These are phyloP conservation scores for Babesia divergens DNA, from an alignment of 169 alveolate genomes.

Conservation along the genomic window DNA sequence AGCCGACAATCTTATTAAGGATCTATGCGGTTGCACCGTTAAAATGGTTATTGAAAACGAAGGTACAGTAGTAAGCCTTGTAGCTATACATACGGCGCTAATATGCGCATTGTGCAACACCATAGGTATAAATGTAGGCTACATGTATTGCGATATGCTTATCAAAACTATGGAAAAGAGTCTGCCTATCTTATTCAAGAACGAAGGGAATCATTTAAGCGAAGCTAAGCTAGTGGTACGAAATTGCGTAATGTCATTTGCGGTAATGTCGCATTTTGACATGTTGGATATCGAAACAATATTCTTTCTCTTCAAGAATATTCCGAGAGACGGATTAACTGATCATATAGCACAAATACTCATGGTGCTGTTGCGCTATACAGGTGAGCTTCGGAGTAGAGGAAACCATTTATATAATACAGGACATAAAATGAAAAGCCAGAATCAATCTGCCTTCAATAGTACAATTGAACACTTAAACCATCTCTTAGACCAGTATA, in stretches of 20 bases:
- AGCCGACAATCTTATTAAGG: slow-evolving; percentile 4
- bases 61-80: slow-evolving; percentile 41
- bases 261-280: slow-evolving; percentile 42
- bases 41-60: slow-evolving; percentile 46
- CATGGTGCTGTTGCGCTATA: slow-evolving; percentile 27
- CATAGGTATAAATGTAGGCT: slow-evolving; percentile 43
- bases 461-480: slow-evolving; percentile 18
- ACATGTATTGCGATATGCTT: slow-evolving; percentile 30
- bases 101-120: slow-evolving; percentile 40
- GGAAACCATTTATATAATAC: background rate
- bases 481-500: slow-evolving; percentile 26
- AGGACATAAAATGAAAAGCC: slow-evolving; percentile 31
- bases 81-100: slow-evolving; percentile 59
- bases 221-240: slow-evolving; percentile 17
- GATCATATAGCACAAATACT: slow-evolving; percentile 52
- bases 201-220: slow-evolving; percentile 7
- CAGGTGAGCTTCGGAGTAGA: background rate
- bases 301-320: slow-evolving; percentile 23
- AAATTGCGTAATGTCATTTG: slow-evolving; percentile 44
- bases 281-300: slow-evolving; percentile 46
- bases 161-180: slow-evolving; percentile 1
- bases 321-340: slow-evolving; percentile 15
- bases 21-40: slow-evolving; percentile 27
- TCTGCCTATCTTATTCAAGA: background rate
- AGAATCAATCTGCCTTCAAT: background rate